phyloP scores from a whole-genome alignment of 2,329 filamentous ascomycete species.

The Cordyceps tenuipes region DNA sequence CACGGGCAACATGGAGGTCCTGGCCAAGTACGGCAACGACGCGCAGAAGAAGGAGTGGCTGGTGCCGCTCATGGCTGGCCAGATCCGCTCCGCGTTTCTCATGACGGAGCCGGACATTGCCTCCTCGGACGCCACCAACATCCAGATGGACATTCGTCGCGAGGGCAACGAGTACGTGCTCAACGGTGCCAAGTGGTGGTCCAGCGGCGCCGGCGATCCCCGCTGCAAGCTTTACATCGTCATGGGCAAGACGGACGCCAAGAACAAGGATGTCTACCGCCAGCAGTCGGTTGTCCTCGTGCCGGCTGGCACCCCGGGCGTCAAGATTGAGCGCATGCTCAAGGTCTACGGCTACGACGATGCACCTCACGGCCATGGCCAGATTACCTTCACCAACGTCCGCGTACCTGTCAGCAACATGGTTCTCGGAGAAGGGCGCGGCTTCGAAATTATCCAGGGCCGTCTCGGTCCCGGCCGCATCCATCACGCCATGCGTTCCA shows the following conservation, averaged over 20 bases:
- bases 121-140: constrained; percentile 88
- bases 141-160: constrained; percentile 69
- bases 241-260: constrained; percentile 84
- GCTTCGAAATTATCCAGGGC: constrained; percentile 98
- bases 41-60: constrained; percentile 81
- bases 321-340: constrained; percentile 91
- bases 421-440: constrained; percentile 84
- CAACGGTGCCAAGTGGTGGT: constrained; percentile 99
- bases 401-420: constrained; percentile 77
- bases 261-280: constrained; percentile 68
- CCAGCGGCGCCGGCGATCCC: constrained; percentile 85
- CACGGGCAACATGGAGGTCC: constrained; percentile 91
- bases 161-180: constrained; percentile 87
- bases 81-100: constrained; percentile 82
- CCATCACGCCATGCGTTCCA: constrained; percentile 93
- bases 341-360: constrained; percentile 94
- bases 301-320: constrained; percentile 68
- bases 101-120: constrained; percentile 92
- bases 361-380: constrained; percentile 94
- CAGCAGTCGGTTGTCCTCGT: constrained; percentile 94
- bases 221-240: constrained; percentile 91
- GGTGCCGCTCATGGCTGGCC: constrained; percentile 68
- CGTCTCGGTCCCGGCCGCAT: constrained; percentile 92
- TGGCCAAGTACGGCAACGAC: constrained; percentile 84
- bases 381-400: constrained; percentile 83